A percentile compares a stretch with the other conserved stretches of the same genome.
Conservation (phyloP, 1,139 yeast genomes). For the Blastobotrys proliferans region DNA sequence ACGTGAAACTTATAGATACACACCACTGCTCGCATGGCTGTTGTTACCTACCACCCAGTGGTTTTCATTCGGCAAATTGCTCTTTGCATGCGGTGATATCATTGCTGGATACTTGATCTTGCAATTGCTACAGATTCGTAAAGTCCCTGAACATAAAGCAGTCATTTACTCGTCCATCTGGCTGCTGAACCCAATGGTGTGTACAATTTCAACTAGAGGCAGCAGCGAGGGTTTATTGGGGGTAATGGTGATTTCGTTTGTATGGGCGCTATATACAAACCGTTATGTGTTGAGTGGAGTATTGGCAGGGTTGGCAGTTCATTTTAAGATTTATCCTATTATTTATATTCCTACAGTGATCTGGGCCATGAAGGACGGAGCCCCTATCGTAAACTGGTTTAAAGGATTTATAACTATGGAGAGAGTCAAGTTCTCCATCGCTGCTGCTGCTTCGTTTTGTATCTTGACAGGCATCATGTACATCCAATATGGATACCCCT, state of each 20-base stretch:
- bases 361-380: conserved; percentile 32
- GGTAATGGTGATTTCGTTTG: conserved; percentile 61
- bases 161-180: conserved; percentile 57
- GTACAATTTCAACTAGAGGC: conserved; percentile 89
- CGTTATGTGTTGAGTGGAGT: conserved; percentile 52
- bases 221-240: conserved; percentile 88
- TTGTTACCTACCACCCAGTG: conserved; percentile 58
- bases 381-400: conserved; percentile 2
- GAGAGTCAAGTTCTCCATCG: conserved; percentile 45
- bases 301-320: conserved; percentile 70
- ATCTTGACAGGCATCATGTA: conserved; percentile 58
- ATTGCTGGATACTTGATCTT: conserved; percentile 70
- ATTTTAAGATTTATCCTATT: conserved; percentile 87
- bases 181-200: conserved; percentile 93
- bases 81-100: conserved; percentile 75
- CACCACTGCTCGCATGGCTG: conserved; percentile 85
- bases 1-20: conserved; percentile 87
- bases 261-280: conserved; percentile 45
- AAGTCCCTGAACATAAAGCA: conserved; percentile 34
- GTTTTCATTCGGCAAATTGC: conserved; percentile 69
- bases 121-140: conserved; percentile 38
- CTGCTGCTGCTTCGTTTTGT: conserved; percentile 43
- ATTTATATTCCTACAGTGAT: conserved; percentile 65
- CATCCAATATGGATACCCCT: conserved; percentile 64
- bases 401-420: conserved; percentile 33